A percentile compares a stretch with the other conserved stretches of the same genome.
Conservation (phyloP, 164 flowering plant species). For the Chimonanthus salicifolius region DNA sequence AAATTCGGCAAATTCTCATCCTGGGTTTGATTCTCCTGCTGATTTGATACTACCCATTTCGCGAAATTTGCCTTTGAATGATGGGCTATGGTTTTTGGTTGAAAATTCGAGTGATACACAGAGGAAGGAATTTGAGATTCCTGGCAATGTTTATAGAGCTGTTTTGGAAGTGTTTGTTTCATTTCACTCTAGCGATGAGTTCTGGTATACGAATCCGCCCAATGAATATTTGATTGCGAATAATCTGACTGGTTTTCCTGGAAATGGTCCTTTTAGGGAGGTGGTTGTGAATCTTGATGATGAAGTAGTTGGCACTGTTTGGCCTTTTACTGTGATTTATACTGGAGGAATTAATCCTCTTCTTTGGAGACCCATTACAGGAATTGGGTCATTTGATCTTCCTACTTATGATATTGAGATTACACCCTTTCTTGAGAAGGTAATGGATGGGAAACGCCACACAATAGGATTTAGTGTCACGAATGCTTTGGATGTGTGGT, state of each 20-base stretch:
- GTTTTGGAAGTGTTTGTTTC: constrained; percentile 89
- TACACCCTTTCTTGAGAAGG: constrained; percentile 60
- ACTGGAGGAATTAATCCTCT: constrained; percentile 90
- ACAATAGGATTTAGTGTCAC: constrained; percentile 58
- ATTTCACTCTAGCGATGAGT: constrained; percentile 78
- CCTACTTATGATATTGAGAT: constrained; percentile 83
- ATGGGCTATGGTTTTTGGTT: constrained; percentile 79
- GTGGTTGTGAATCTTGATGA: constrained; percentile 66
- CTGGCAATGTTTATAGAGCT: constrained; percentile 66
- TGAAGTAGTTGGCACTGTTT: constrained; percentile 59
- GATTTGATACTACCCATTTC: constrained; percentile 84
- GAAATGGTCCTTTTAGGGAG: constrained; percentile 91
- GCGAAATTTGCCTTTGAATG: constrained; percentile 57
- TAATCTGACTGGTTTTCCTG: constrained; percentile 42
- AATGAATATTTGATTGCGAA: constrained; percentile 59
- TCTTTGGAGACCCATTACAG: constrained; percentile 82
- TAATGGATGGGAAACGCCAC: constrained; percentile 66
- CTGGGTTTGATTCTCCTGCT: constrained; percentile 33
- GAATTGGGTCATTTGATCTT: constrained; percentile 80
- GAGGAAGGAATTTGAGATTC: constrained; percentile 45
- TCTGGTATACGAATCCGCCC: constrained; percentile 71
- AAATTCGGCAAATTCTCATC: constrained; percentile 6
- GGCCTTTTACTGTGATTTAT: constrained; percentile 86
- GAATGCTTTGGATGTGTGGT: constrained; percentile 86
- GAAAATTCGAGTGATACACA: constrained; percentile 41